Evolutionary conservation across 345 rosid genomes (phyloP).

Genomic region (Raphanus raphanistrum): DNA sequence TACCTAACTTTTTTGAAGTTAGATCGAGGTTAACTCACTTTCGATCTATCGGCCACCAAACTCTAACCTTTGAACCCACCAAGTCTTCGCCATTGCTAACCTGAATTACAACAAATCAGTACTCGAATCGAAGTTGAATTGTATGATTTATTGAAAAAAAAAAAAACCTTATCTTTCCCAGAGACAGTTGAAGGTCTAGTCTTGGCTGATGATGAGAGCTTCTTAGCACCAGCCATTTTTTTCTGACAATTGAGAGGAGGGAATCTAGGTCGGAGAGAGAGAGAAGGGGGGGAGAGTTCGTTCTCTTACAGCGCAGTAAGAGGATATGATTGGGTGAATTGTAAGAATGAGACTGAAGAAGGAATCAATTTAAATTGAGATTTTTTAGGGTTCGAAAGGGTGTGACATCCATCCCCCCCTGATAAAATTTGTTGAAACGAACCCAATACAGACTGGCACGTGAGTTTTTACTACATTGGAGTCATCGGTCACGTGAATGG

Average conservation of each 20-base stretch:
- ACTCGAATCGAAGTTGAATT: neutral
- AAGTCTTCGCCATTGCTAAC: neutral
- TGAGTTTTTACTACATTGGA: neutral
- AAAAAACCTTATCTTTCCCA: slow-evolving; percentile 18
- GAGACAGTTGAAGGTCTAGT: neutral
- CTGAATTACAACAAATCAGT: neutral
- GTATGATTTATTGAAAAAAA: neutral
- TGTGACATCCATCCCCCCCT: neutral
- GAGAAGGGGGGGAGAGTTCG: no score
- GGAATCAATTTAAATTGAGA: slow-evolving; percentile 2
- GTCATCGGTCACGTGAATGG: neutral
- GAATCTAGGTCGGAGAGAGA: neutral
- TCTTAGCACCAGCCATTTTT: slow-evolving; percentile 20
- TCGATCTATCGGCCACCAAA: slow-evolving; percentile 35
- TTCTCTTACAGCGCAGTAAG: slow-evolving; percentile 1
- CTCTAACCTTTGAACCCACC: slow-evolving; percentile 24
- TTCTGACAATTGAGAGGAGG: neutral
- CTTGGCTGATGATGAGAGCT: slow-evolving; percentile 14
- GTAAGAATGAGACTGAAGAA: neutral
- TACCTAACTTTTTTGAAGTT: neutral
- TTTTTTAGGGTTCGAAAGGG: slow-evolving; percentile 1
- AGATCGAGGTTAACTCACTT: slow-evolving; percentile 8
- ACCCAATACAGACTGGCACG: slow-evolving; percentile 7
- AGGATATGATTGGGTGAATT: neutral
- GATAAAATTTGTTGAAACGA: neutral